These are phyloP conservation scores for Fusarium citri DNA, from an alignment of 2,329 filamentous ascomycete species.

Conservation along the genomic window DNA sequence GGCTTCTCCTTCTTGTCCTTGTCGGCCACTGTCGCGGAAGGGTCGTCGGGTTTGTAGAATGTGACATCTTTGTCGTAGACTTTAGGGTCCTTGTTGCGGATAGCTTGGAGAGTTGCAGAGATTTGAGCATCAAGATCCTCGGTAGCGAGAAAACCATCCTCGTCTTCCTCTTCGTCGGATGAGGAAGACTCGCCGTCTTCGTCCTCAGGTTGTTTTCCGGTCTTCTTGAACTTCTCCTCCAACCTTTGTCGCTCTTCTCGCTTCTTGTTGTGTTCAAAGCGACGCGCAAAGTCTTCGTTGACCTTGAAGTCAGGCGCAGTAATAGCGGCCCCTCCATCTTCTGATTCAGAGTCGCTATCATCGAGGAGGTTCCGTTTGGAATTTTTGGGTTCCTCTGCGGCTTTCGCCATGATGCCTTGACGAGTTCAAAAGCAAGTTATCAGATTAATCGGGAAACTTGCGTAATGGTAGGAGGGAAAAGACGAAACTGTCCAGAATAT, in stretches of 20 bases:
- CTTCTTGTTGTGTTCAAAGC: conserved; percentile 98
- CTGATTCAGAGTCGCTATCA: conserved; percentile 64
- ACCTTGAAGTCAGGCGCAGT: conserved; percentile 74
- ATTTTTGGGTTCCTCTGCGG: conserved; percentile 50
- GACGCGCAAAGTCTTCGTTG: conserved; percentile 88
- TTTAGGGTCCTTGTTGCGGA: conserved; percentile 89
- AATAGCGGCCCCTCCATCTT: conserved; percentile 56
- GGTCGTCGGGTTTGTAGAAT: conserved; percentile 78
- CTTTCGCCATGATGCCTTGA: conserved; percentile 29
- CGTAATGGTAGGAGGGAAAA: background rate
- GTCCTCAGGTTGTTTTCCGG: conserved; percentile 56
- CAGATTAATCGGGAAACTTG: background rate
- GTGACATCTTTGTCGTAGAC: conserved; percentile 84
- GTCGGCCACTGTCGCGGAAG: conserved; percentile 49
- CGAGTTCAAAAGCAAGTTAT: background rate
- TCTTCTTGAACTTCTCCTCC: conserved; percentile 82
- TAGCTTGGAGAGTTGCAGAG: conserved; percentile 85
- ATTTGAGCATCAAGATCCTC: conserved; percentile 89
- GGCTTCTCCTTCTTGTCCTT: conserved; percentile 79
- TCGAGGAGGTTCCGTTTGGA: conserved; percentile 65
- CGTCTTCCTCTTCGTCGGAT: conserved; percentile 87
- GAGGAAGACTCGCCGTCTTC: conserved; percentile 71
- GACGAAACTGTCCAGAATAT: conserved; percentile 3
- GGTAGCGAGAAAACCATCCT: conserved; percentile 87
- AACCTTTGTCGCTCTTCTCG: conserved; percentile 85